These are phyloP conservation scores for Dentiscutata heterogama DNA, from an alignment of 371 early-diverging fungal species.

Conservation along the genomic window DNA sequence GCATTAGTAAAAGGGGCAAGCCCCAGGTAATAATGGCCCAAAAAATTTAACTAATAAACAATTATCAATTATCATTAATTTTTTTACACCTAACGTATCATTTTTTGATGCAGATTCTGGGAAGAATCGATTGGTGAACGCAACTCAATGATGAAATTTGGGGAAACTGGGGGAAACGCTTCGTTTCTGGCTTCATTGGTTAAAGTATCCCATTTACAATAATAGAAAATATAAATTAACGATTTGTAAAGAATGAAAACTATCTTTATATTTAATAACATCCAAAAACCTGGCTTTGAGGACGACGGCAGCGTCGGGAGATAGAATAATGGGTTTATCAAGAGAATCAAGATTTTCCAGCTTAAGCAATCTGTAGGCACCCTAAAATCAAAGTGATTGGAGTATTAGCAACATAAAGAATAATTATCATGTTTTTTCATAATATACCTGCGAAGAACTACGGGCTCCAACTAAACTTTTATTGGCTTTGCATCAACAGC, in stretches of 20 bases:
- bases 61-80: too few species aligned
- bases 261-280: conserved; percentile 25
- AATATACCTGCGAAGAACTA: conserved; percentile 33
- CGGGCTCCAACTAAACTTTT: neutral
- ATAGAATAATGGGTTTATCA: neutral
- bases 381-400: neutral
- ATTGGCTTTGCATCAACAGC: neutral
- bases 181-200: neutral
- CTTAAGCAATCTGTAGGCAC: neutral
- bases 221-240: conserved; percentile 16
- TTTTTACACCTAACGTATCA: neutral
- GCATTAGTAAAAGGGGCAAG: too few species aligned
- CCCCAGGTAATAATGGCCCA: too few species aligned
- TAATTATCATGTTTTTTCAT: neutral
- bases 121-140: neutral
- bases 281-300: conserved; percentile 11
- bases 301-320: neutral
- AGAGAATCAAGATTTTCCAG: neutral
- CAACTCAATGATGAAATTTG: neutral
- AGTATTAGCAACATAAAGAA: neutral
- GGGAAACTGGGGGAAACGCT: neutral
- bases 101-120: neutral
- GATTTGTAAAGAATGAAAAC: neutral
- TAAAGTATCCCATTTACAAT: conserved; percentile 4
- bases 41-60: neutral